Conservation (phyloP, 2,329 filamentous ascomycete genomes). For the Alternaria sp. region DNA sequence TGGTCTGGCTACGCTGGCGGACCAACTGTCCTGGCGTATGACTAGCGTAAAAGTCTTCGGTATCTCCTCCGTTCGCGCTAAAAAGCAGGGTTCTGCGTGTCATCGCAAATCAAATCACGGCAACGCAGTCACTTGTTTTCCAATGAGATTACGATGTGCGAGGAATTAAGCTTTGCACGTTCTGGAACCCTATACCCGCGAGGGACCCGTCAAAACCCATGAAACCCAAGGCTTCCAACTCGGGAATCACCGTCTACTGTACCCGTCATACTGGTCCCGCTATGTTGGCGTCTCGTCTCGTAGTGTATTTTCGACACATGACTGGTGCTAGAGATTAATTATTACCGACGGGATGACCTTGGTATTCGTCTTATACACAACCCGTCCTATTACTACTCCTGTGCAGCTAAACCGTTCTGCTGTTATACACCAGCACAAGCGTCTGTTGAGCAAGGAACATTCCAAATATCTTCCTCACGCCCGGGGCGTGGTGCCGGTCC, state of each 20-base stretch:
- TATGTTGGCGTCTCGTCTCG: not conserved
- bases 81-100: not conserved
- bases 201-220: not conserved
- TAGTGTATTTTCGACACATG: not conserved
- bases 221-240: not conserved
- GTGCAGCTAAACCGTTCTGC: not conserved
- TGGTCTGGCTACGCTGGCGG: constrained; percentile 3
- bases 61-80: constrained; percentile 5
- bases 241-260: not conserved
- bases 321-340: not conserved
- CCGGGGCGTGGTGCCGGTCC: not conserved
- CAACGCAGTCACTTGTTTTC: not conserved
- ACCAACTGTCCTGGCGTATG: not conserved
- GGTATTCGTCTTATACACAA: not conserved
- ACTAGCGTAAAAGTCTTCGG: constrained; percentile 1
- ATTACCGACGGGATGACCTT: not conserved
- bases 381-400: not conserved
- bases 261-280: not conserved
- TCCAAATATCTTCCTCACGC: not conserved
- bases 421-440: not conserved
- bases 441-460: not conserved
- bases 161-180: not conserved
- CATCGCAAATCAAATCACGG: not conserved
- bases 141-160: not conserved
- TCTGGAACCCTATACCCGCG: not conserved